These are phyloP conservation scores for Saccharomyces hybrid DNA, from an alignment of 1,139 yeast genomes.

Conservation along the genomic window DNA sequence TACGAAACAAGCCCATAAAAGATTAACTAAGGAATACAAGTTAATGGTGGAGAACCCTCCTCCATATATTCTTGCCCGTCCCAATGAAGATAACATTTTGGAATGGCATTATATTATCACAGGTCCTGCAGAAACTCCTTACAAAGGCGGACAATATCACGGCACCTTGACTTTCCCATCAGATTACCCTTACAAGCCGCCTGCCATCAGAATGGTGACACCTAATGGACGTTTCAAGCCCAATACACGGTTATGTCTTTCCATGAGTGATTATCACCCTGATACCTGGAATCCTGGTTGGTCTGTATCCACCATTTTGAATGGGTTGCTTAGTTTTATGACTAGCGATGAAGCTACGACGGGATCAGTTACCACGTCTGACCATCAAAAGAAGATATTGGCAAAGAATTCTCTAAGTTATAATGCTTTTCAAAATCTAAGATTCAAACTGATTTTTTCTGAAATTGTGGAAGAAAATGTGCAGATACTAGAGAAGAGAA, in stretches of 20 bases:
- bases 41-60: slow-evolving; percentile 68
- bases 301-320: slow-evolving; percentile 81
- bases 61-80: slow-evolving; percentile 75
- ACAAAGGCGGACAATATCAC: slow-evolving; percentile 80
- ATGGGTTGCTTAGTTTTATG: slow-evolving; percentile 84
- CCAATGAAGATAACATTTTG: slow-evolving; percentile 69
- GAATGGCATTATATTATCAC: slow-evolving; percentile 45
- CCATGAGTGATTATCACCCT: slow-evolving; percentile 91
- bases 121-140: slow-evolving; percentile 86
- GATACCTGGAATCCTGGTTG: slow-evolving; percentile 94
- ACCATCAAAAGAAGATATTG: slow-evolving; percentile 36
- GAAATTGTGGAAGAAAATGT: slow-evolving; percentile 51
- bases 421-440: slow-evolving; percentile 45
- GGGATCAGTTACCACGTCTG: slow-evolving; percentile 52
- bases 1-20: slow-evolving; percentile 40
- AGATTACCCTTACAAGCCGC: slow-evolving; percentile 90
- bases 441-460: slow-evolving; percentile 61
- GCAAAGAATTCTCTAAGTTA: slow-evolving; percentile 55
- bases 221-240: slow-evolving; percentile 78
- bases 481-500: slow-evolving; percentile 20
- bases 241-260: slow-evolving; percentile 71
- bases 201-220: slow-evolving; percentile 81
- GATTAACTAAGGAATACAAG: slow-evolving; percentile 73
- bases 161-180: slow-evolving; percentile 78
- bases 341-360: slow-evolving; percentile 52